phyloP scores from a whole-genome alignment of 2,329 filamentous ascomycete species.

The Grosmannia serpens region DNA sequence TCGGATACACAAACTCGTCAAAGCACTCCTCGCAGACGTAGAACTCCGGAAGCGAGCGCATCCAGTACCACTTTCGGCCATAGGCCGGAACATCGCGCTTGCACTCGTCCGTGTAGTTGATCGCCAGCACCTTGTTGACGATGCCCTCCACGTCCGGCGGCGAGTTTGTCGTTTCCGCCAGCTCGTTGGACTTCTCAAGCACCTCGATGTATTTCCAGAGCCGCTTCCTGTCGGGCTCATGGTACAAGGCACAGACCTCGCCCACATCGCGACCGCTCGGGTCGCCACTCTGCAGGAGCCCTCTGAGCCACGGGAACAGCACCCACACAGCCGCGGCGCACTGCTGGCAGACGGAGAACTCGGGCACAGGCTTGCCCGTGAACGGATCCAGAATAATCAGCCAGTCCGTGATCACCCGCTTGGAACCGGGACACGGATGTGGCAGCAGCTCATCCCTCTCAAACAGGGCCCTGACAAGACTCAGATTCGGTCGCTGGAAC shows the following conservation, averaged over 20 bases:
- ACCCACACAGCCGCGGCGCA: slow-evolving; percentile 63
- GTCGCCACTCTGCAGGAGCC: slow-evolving; percentile 48
- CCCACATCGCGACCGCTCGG: slow-evolving; percentile 31
- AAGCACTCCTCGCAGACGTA: slow-evolving; percentile 85
- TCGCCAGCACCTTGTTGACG: slow-evolving; percentile 49
- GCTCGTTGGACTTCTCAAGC: slow-evolving; percentile 45
- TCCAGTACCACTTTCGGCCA: slow-evolving; percentile 65
- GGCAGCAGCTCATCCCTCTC: slow-evolving; percentile 42
- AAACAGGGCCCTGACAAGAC: slow-evolving; percentile 58
- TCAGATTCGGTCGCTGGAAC: slow-evolving; percentile 52
- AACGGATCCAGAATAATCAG: slow-evolving; percentile 61
- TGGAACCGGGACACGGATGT: slow-evolving; percentile 46
- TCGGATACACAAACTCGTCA: slow-evolving; percentile 64
- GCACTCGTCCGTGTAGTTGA: slow-evolving; percentile 52
- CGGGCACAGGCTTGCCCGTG: slow-evolving; percentile 49
- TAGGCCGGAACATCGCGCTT: slow-evolving; percentile 48
- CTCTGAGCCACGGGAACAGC: slow-evolving; percentile 60
- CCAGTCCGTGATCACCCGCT: slow-evolving; percentile 53
- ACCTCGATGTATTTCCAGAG: slow-evolving; percentile 50
- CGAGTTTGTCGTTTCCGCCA: slow-evolving; percentile 29
- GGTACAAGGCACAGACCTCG: slow-evolving; percentile 59
- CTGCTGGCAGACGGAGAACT: slow-evolving; percentile 64
- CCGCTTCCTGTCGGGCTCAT: slow-evolving; percentile 35
- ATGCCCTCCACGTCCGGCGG: slow-evolving; percentile 49
- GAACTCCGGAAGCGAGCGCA: slow-evolving; percentile 63